These are phyloP conservation scores for Solanum chmielewskii DNA, from an alignment of 257 asterid species.

Conservation along the genomic window DNA sequence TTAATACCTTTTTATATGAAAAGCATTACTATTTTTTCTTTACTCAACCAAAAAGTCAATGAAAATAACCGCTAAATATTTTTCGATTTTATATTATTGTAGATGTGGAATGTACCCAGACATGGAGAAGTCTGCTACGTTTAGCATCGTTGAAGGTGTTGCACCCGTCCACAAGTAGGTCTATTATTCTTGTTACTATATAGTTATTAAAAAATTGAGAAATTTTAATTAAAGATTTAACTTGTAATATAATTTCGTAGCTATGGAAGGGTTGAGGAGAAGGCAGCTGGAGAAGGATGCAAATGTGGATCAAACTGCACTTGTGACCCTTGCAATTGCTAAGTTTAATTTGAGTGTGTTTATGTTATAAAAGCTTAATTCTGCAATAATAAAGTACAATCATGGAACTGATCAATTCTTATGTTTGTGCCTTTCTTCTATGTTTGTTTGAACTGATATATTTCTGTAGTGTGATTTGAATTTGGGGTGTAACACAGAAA, in stretches of 20 bases:
- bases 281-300: constrained; percentile 25
- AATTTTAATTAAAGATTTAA: background rate
- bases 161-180: constrained; percentile 7
- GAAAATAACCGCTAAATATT: background rate
- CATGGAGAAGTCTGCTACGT: constrained; percentile 1
- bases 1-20: background rate
- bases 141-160: constrained; percentile 10
- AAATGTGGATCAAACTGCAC: constrained; percentile 24
- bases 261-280: constrained; percentile 3
- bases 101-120: constrained; percentile 12
- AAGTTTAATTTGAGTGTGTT: background rate
- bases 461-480: background rate
- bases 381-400: background rate
- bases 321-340: constrained; percentile 28
- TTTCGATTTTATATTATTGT: background rate
- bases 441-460: background rate
- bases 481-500: background rate
- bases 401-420: background rate
- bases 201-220: background rate
- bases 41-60: background rate
- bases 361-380: background rate
- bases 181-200: background rate
- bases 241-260: background rate
- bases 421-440: background rate
- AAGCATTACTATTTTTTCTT: background rate